Conservation (phyloP, 2,329 filamentous ascomycete species). For the Chaetomium globosum region DNA sequence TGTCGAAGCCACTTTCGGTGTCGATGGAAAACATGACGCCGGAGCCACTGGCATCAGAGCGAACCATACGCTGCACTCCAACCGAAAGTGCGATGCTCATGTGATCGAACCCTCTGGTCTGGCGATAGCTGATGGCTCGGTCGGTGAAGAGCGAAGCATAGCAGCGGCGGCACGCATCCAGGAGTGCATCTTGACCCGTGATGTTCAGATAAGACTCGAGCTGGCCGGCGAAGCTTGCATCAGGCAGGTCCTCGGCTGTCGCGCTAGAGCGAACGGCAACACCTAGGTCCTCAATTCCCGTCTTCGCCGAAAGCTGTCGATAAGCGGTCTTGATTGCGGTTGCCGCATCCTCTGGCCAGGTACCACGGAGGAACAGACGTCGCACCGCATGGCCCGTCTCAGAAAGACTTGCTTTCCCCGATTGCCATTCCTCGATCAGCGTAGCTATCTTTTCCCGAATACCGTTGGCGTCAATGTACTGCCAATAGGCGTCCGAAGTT, state of each 20-base stretch:
- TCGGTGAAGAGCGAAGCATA: conserved; percentile 47
- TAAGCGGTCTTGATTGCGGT: conserved; percentile 40
- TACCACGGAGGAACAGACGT: conserved; percentile 40
- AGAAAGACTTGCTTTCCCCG: conserved; percentile 36
- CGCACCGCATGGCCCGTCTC: conserved; percentile 41
- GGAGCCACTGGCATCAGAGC: conserved; percentile 42
- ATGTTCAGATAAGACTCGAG: conserved; percentile 46
- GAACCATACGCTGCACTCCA: conserved; percentile 41
- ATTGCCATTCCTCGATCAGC: conserved; percentile 40
- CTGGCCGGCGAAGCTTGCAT: conserved; percentile 46
- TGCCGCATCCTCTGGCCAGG: conserved; percentile 40
- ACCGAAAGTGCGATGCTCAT: conserved; percentile 39
- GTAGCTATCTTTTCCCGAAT: conserved; percentile 40
- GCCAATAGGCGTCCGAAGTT: conserved; percentile 43
- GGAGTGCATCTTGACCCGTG: conserved; percentile 38
- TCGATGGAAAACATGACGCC: conserved; percentile 49
- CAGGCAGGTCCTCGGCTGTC: conserved; percentile 46
- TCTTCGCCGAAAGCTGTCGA: conserved; percentile 36
- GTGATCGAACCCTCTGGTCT: conserved; percentile 39
- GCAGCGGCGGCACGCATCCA: conserved; percentile 44
- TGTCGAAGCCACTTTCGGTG: conserved; percentile 46
- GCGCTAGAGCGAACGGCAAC: conserved; percentile 46
- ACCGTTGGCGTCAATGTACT: conserved; percentile 41
- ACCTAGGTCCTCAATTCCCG: conserved; percentile 35
- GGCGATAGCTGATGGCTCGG: conserved; percentile 44